Conservation (phyloP, 2,329 filamentous ascomycete genomes). For the Cylindrodendrum hubeiense region DNA sequence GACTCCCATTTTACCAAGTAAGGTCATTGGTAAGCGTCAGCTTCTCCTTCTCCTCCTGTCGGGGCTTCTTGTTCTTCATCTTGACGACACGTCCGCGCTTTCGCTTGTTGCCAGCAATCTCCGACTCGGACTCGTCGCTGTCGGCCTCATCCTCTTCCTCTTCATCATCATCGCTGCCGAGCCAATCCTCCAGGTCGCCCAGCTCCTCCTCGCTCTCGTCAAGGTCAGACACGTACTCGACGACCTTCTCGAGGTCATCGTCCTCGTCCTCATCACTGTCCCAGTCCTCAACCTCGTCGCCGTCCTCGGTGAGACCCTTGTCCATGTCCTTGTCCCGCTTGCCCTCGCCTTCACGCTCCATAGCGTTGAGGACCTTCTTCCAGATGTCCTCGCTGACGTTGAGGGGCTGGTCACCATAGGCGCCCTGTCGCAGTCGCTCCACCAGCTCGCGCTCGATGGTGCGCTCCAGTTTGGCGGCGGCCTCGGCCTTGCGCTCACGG, state of each 20-base stretch:
- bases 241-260: slow-evolving; percentile 80
- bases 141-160: slow-evolving; percentile 70
- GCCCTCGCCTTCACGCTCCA: slow-evolving; percentile 90
- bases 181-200: slow-evolving; percentile 90
- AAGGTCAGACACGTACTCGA: slow-evolving; percentile 94
- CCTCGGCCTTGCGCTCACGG: slow-evolving; percentile 81
- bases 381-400: slow-evolving; percentile 96
- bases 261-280: slow-evolving; percentile 75
- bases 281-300: slow-evolving; percentile 76
- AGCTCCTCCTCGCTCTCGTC: slow-evolving; percentile 86
- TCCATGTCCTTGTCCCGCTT: slow-evolving; percentile 89
- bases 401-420: slow-evolving; percentile 93
- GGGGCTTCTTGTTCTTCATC: slow-evolving; percentile 58
- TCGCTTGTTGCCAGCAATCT: slow-evolving; percentile 68
- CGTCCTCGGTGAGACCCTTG: slow-evolving; percentile 84
- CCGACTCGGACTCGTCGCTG: slow-evolving; percentile 67
- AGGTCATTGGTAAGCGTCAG: slow-evolving; percentile 57
- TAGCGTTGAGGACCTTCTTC: slow-evolving; percentile 93
- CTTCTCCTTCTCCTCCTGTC: slow-evolving; percentile 74
- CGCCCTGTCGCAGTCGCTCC: slow-evolving; percentile 89
- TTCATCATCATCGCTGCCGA: slow-evolving; percentile 77
- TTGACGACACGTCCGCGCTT: slow-evolving; percentile 64
- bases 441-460: slow-evolving; percentile 96
- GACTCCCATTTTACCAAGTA: slow-evolving; percentile 51
- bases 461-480: slow-evolving; percentile 92